Conservation (phyloP, 140 eudicot species). For the Senecio squalidus region DNA sequence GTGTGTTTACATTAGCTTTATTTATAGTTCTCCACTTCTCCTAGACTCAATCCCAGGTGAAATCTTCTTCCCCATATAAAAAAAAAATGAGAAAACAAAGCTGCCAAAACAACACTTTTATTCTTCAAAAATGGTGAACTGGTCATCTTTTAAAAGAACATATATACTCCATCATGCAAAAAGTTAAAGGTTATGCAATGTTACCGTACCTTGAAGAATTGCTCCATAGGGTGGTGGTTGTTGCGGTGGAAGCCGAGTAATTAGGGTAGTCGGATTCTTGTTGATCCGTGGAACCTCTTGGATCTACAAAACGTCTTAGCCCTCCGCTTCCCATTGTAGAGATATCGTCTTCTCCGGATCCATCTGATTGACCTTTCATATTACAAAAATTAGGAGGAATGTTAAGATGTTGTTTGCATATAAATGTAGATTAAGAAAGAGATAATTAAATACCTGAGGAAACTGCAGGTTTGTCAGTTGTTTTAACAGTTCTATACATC, state of each 20-base stretch:
- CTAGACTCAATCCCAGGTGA: conserved; percentile 45
- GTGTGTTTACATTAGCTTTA: conserved; percentile 18
- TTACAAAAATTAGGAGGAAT: neutral
- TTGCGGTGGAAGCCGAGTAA: conserved; percentile 28
- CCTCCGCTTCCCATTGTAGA: conserved; percentile 62
- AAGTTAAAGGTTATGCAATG: conserved; percentile 31
- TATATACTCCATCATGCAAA: conserved; percentile 69
- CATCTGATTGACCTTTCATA: conserved; percentile 63
- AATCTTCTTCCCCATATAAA: conserved; percentile 23
- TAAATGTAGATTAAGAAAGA: too few species aligned
- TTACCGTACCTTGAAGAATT: conserved; percentile 66
- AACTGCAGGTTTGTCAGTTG: conserved; percentile 89
- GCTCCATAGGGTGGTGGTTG: conserved; percentile 61
- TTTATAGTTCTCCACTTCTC: conserved; percentile 11
- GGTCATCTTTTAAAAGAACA: conserved; percentile 30
- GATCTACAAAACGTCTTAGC: conserved; percentile 38
- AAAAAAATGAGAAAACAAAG: conserved; percentile 32
- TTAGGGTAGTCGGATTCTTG: conserved; percentile 59
- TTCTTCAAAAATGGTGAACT: conserved; percentile 53
- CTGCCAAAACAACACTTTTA: conserved; percentile 54
- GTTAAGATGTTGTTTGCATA: neutral
- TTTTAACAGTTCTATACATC: conserved; percentile 92
- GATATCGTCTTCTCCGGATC: conserved; percentile 84
- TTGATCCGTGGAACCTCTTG: conserved; percentile 37
- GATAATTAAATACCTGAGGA: neutral